Evolutionary conservation across 1,284 basidiomycete genomes (phyloP).

Genomic region (Boletus calvinii): DNA sequence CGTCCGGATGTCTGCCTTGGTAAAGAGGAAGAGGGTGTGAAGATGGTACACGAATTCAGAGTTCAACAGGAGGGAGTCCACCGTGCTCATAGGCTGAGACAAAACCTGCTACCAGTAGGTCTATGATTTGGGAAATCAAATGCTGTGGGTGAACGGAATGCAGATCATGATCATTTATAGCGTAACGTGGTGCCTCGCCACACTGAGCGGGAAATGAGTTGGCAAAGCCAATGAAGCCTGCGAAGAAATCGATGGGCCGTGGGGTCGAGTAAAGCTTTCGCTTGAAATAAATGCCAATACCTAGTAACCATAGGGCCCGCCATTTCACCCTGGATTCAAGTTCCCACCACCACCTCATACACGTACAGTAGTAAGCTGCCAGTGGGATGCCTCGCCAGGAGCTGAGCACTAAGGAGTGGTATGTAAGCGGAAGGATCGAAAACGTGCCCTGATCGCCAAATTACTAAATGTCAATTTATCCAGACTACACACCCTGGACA

Average conservation of each 20-base stretch:
- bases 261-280: not conserved
- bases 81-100: not conserved
- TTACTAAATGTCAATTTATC: not conserved
- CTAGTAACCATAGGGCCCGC: no score
- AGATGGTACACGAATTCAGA: constrained; percentile 12
- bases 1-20: constrained; percentile 39
- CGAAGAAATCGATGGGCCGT: not conserved
- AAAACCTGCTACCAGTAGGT: not conserved
- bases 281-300: no score
- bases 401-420: no score
- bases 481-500: no score
- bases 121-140: not conserved
- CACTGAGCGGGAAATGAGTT: not conserved
- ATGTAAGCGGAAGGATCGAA: no score
- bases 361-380: no score
- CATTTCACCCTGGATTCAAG: no score
- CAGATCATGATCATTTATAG: constrained; percentile 12
- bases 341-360: no score
- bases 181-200: not conserved
- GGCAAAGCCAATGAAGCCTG: not conserved
- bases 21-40: constrained; percentile 35
- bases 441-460: not conserved
- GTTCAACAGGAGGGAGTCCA: not conserved
- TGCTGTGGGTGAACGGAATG: not conserved
- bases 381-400: no score